phyloP scores from a whole-genome alignment of 176 grass and related monocot species.

The Oryza nivara region DNA sequence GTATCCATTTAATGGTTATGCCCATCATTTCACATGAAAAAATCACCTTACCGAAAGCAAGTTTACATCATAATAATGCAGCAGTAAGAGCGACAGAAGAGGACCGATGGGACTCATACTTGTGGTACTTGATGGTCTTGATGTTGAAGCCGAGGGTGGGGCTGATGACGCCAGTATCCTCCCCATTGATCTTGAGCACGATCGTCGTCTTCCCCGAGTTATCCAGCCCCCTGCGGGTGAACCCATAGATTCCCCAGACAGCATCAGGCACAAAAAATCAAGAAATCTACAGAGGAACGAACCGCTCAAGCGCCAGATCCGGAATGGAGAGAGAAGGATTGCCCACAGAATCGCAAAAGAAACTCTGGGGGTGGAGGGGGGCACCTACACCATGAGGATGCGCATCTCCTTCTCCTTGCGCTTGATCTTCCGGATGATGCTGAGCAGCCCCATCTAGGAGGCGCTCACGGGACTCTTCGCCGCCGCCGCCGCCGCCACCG shows the following conservation, averaged over 20 bases:
- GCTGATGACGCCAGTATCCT: constrained; percentile 89
- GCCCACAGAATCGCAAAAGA: neutral
- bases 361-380: neutral
- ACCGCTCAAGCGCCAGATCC: neutral
- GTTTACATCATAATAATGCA: neutral
- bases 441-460: constrained; percentile 72
- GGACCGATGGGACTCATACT: constrained; percentile 36
- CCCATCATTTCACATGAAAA: neutral
- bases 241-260: neutral
- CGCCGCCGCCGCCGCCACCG: too few species aligned
- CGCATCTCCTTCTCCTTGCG: constrained; percentile 96
- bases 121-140: constrained; percentile 93
- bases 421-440: constrained; percentile 92
- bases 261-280: neutral
- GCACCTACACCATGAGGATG: constrained; percentile 91
- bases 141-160: constrained; percentile 96
- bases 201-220: constrained; percentile 92
- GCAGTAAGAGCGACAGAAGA: neutral
- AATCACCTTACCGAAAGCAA: neutral
- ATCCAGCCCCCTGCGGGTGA: constrained; percentile 64
- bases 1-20: neutral
- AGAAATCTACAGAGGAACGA: neutral
- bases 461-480: neutral
- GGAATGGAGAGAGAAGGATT: neutral
- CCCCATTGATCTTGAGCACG: constrained; percentile 88